Percentiles rank a stretch among this genome's conserved stretches.
Evolutionary conservation across 306 rosid species (phyloP).

Genomic region (Castanospermum australe): DNA sequence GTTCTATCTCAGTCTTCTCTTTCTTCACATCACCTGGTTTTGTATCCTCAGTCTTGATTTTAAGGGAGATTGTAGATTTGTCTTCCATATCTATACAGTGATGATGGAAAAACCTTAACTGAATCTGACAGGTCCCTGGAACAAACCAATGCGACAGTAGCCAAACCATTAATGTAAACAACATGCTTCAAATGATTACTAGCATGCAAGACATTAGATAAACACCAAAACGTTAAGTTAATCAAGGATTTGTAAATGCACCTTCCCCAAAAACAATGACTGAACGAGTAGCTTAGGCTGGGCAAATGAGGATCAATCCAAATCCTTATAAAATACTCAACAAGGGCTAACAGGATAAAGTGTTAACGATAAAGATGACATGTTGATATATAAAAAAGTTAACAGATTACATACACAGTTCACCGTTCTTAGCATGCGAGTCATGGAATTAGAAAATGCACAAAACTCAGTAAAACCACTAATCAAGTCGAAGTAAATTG

Average conservation of each 20-base stretch:
- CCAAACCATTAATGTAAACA: slow-evolving; percentile 11
- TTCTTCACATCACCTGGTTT: slow-evolving; percentile 28
- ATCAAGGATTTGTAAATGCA: neutral
- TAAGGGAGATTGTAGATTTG: slow-evolving; percentile 12
- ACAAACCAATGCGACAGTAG: neutral
- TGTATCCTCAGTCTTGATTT: slow-evolving; percentile 40
- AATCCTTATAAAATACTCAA: neutral
- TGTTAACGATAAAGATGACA: neutral
- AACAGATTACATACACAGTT: neutral
- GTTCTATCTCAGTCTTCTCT: slow-evolving; percentile 38
- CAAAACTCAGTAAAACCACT: neutral
- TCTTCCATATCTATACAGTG: slow-evolving; percentile 49
- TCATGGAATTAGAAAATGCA: neutral
- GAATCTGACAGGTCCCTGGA: slow-evolving; percentile 23
- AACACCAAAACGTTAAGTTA: neutral
- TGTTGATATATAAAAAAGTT: neutral
- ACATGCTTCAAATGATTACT: neutral
- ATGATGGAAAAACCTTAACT: neutral
- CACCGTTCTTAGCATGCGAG: neutral
- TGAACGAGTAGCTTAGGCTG: neutral
- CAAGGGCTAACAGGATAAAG: neutral
- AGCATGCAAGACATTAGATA: neutral
- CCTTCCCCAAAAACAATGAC: neutral
- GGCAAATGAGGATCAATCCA: neutral
- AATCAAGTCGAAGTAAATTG: neutral